Evolutionary conservation across 192 early-diverging fungal genomes (phyloP), one percentile per base, ranked within the genome.

Genomic region (Dispira parvispora): DNA sequence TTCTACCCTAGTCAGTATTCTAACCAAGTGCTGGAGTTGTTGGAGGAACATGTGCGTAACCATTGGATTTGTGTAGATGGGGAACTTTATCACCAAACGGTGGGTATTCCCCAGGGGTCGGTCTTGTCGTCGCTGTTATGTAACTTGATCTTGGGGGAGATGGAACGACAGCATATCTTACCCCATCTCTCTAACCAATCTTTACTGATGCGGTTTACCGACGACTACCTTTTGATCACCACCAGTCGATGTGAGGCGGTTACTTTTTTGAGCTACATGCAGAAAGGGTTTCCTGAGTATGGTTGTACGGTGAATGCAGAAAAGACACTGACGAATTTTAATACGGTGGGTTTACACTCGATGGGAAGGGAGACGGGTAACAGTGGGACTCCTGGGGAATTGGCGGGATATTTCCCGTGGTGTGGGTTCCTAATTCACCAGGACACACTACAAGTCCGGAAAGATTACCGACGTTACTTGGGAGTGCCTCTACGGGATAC

Each of bases 71-170:
- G 78, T 71, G 73, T 84, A 55, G 80, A 80, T 2, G 70, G 70
- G 23, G 57, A 73, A 43, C 77, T 82, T 63, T 89, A 84, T 69
- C 73, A 71, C 43, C 91, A 93, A 65, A 67, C 72, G 0, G 67
- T 74, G 1, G 94, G 94, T 6, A 92, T 97, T 38, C 94, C 94
- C 2, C 94, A 97, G 68, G 94, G 94, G 0, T 94, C 91, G 4
- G 71, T 85, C 23, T 67, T 97, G 21, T 97, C 94, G 0, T 77
- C 85, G 43, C 53, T 92, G 8, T 78, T 97, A 55, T 97, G 94
- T 86, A 89, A 84, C 66, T 76, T 92, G 52, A 88, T 87, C 63
- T 91, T 90, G 55, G 84, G 82, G 1, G 79, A 85, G 56, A 68
- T 93, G 73, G 89, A 90, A 71, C 65, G 64, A 11, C 69, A 73